Base-by-base conservation (phyloP, 495 filamentous ascomycete genomes). In the Penicillium argentinense region DNA sequence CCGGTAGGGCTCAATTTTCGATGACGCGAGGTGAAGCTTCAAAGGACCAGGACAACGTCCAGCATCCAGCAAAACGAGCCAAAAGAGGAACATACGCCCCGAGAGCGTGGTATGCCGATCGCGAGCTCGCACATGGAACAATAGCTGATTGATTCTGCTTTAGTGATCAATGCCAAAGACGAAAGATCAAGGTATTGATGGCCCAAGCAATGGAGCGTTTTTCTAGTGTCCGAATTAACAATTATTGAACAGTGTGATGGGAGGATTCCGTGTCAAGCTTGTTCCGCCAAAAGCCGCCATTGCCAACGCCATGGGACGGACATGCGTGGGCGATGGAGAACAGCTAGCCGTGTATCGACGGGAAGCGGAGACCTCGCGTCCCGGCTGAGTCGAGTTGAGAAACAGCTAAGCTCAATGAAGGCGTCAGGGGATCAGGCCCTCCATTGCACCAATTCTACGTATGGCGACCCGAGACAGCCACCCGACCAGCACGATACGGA, bases 91-190 rank as follows among this genome's bases (percentile, higher is more conserved):
- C 46, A 33, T 64, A 64, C 39, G 55, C 43, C 22, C 49, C 58
- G 3, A 64, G 53, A 44, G 61, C 61, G 8, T 64, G 61, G 61
- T 64, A 45, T 18, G 55, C 17, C n/a, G n/a, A n/a, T n/a, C n/a
- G n/a, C n/a, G n/a, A n/a, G n/a, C n/a, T n/a, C n/a, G n/a, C n/a
- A n/a, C n/a, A n/a, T n/a, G n/a, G n/a, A n/a, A n/a, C n/a, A n/a
- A n/a, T n/a, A n/a, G n/a, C n/a, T n/a, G n/a, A n/a, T n/a, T n/a
- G n/a, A n/a, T 13, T 9, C 9, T n/a, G 27, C 25, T 1, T 22
- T 7, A 64, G 60, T 42, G 47, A 32, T 7, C 43, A 60, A 9
- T 64, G 60, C 24, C 50, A 58, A 19, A 34, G 44, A 14, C 33
- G 60, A 17, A 64, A 64, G 40, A 56, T 54, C 23, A 64, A 57